These are phyloP conservation scores for Daphne laureola DNA, from an alignment of 441 rosid species.

Conservation along the genomic window DNA sequence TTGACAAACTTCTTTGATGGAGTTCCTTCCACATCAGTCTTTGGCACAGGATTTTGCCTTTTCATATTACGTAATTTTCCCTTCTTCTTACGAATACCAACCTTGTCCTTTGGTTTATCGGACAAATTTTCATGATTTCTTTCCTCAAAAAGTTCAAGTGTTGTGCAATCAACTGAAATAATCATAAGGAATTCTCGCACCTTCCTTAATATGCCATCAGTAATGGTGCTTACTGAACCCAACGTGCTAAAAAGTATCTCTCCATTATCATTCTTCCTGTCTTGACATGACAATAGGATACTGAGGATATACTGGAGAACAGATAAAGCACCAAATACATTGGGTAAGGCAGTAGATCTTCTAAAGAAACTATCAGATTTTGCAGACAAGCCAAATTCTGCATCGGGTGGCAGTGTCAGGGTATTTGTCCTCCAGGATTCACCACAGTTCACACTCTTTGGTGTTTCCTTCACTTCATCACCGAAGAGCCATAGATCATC, in stretches of 20 bases:
- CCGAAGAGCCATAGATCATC: conserved; percentile 49
- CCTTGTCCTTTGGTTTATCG: conserved; percentile 50
- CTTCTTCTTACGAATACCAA: conserved; percentile 49
- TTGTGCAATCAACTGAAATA: conserved; percentile 69
- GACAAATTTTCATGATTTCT: conserved; percentile 34
- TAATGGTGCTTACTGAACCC: conserved; percentile 45
- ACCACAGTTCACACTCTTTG: conserved; percentile 26
- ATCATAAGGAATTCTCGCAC: conserved; percentile 66
- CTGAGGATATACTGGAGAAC: conserved; percentile 55
- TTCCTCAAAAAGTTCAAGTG: conserved; percentile 76
- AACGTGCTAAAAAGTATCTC: conserved; percentile 66
- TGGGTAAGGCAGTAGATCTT: conserved; percentile 26
- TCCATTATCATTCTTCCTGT: conserved; percentile 29
- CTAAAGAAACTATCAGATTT: conserved; percentile 22
- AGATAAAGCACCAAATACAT: conserved; percentile 38
- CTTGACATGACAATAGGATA: conserved; percentile 33
- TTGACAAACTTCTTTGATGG: conserved; percentile 25
- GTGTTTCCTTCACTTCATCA: conserved; percentile 28
- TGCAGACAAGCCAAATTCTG: conserved; percentile 30
- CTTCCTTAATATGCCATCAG: conserved; percentile 72
- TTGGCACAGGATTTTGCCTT: conserved; percentile 32
- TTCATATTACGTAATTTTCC: conserved; percentile 41
- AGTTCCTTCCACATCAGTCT: conserved; percentile 20
- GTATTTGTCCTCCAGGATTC: conserved; percentile 22
- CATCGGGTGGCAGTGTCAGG: conserved; percentile 20